phyloP scores from a whole-genome alignment of 1,139 yeast genomes.

The Debaryomyces nepalensis region DNA sequence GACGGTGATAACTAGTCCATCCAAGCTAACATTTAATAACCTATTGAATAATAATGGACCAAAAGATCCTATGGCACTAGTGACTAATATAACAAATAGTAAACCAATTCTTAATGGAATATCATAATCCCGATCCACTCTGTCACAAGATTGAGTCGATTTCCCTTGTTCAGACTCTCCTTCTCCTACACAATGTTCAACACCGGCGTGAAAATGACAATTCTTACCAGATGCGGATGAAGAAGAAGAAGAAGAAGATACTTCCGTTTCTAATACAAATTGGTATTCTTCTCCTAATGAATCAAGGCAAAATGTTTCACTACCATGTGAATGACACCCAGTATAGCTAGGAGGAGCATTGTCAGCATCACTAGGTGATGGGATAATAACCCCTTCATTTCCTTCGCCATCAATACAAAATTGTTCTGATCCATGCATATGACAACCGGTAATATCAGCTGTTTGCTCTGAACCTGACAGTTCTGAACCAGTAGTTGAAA shows the following conservation, averaged over 20 bases:
- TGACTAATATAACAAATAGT: slow-evolving; percentile 34
- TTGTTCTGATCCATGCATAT: slow-evolving; percentile 31
- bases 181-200: slow-evolving; percentile 38
- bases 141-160: slow-evolving; percentile 18
- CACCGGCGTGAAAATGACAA: slow-evolving; percentile 47
- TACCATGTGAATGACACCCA: slow-evolving; percentile 35
- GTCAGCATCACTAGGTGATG: slow-evolving; percentile 28
- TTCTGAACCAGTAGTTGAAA: neutral
- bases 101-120: slow-evolving; percentile 33
- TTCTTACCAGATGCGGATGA: slow-evolving; percentile 20
- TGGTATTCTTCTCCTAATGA: slow-evolving; percentile 27
- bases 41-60: slow-evolving; percentile 27
- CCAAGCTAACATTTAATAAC: slow-evolving; percentile 26
- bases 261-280: slow-evolving; percentile 23
- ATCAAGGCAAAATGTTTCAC: slow-evolving; percentile 29
- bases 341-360: slow-evolving; percentile 29
- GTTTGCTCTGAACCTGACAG: slow-evolving; percentile 13
- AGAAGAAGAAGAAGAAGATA: slow-evolving; percentile 10
- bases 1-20: slow-evolving; percentile 22
- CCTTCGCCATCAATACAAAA: slow-evolving; percentile 33
- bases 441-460: slow-evolving; percentile 31
- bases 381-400: slow-evolving; percentile 33
- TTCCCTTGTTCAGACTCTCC: slow-evolving; percentile 19
- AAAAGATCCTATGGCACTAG: slow-evolving; percentile 35
- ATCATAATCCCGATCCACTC: slow-evolving; percentile 31